phyloP scores from a whole-genome alignment of 1,139 yeast species.

The Kurtzmaniella natalensis region DNA sequence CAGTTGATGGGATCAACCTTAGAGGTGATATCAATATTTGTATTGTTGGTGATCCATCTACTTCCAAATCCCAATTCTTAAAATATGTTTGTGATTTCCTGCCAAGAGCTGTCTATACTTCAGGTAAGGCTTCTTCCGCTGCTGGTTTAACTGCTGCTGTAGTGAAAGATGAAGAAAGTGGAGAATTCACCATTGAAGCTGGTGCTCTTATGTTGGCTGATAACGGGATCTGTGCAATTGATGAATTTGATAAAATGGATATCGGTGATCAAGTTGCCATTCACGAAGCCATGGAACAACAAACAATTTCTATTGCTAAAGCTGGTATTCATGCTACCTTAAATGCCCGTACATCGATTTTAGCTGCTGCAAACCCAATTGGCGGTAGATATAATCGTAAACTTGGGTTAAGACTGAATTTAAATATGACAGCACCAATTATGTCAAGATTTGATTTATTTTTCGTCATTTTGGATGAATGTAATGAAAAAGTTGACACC shows the following conservation, averaged over 20 bases:
- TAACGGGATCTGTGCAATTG: constrained; percentile 97
- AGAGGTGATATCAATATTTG: constrained; percentile 98
- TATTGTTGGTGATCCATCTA: constrained; percentile 97
- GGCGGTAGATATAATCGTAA: constrained; percentile 94
- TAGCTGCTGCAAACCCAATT: constrained; percentile 97
- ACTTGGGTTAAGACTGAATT: constrained; percentile 75
- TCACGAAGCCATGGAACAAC: constrained; percentile 99
- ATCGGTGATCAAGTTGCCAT: constrained; percentile 94
- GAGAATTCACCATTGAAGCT: constrained; percentile 96
- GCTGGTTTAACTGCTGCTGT: constrained; percentile 99
- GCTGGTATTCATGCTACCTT: constrained; percentile 98
- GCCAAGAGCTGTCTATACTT: constrained; percentile 94
- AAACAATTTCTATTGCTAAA: constrained; percentile 94
- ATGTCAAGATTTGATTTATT: constrained; percentile 97
- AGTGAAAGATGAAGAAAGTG: constrained; percentile 95
- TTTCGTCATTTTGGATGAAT: constrained; percentile 91
- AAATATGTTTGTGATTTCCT: constrained; percentile 90
- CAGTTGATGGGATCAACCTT: constrained; percentile 90
- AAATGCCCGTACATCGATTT: constrained; percentile 91
- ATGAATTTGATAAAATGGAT: constrained; percentile 98
- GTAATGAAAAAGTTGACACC: constrained; percentile 87
- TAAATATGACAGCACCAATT: constrained; percentile 98
- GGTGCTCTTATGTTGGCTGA: constrained; percentile 99
- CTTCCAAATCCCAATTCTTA: constrained; percentile 93
- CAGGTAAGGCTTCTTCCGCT: constrained; percentile 98